A percentile compares a stretch with the other conserved stretches of the same genome.
phyloP scores from a whole-genome alignment of 1,139 yeast species.

The Candida mesenterica region DNA sequence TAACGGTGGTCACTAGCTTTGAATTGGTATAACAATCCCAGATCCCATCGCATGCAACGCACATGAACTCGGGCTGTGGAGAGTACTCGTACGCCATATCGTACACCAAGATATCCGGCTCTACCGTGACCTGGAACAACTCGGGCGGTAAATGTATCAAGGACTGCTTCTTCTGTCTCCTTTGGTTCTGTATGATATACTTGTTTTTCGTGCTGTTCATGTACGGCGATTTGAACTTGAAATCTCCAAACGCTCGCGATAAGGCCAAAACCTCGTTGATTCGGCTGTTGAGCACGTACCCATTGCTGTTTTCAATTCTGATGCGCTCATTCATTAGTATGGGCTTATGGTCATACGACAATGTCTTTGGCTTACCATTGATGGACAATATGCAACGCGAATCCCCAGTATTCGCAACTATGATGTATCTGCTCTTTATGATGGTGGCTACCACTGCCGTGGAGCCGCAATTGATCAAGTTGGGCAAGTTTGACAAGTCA shows the following conservation, averaged over 20 bases:
- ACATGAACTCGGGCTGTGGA: conserved; percentile 56
- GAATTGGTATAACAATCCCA: conserved; percentile 75
- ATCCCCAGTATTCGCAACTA: conserved; percentile 74
- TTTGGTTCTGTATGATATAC: conserved; percentile 25
- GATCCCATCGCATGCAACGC: conserved; percentile 75
- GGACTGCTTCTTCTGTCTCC: neutral
- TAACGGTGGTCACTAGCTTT: conserved; percentile 50
- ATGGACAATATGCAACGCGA: conserved; percentile 63
- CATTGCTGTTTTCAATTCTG: conserved; percentile 71
- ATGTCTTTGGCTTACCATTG: conserved; percentile 53
- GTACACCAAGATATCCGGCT: conserved; percentile 66
- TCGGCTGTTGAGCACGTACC: conserved; percentile 64
- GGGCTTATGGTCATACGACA: conserved; percentile 78
- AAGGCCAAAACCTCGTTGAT: conserved; percentile 74
- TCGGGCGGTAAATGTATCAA: conserved; percentile 39
- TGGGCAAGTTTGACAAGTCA: conserved; percentile 45
- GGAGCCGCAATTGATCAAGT: conserved; percentile 56
- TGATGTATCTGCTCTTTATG: conserved; percentile 45
- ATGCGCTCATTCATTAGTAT: conserved; percentile 72
- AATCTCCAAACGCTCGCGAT: conserved; percentile 77
- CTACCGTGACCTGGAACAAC: conserved; percentile 58
- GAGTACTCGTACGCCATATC: conserved; percentile 28
- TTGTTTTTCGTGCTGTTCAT: conserved; percentile 31
- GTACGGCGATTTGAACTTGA: conserved; percentile 56
- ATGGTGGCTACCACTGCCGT: conserved; percentile 62